A percentile compares a stretch with the other conserved stretches of the same genome.
Conservation (phyloP, 768 basidiomycete species). For the Boletus sp. region DNA sequence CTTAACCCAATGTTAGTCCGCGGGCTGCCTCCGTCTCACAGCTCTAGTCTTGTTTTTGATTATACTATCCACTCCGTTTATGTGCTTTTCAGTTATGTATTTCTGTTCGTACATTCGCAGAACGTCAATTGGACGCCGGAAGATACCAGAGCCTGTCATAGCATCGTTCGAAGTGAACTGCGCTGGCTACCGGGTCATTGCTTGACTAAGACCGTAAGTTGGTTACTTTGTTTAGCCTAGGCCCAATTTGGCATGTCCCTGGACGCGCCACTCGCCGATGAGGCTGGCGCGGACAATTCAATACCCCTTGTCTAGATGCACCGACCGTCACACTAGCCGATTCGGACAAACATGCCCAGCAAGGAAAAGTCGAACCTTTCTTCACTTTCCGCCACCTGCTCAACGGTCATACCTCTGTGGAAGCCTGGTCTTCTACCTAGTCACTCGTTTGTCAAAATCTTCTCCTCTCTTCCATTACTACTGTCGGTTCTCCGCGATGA, state of each 20-base stretch:
- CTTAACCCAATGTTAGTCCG: conserved; percentile 4
- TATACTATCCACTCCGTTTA: conserved; percentile 37
- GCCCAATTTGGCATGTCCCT: not conserved
- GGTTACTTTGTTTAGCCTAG: too few species aligned
- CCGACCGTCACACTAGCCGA: conserved; percentile 23
- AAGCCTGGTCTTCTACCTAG: conserved; percentile 13
- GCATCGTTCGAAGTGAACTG: not conserved
- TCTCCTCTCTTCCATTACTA: not conserved
- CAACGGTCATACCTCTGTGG: not conserved
- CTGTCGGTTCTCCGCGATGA: conserved; percentile 12
- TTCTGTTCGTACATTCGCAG: conserved; percentile 29
- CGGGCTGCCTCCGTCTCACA: conserved; percentile 19
- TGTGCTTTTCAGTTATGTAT: conserved; percentile 41
- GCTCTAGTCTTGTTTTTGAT: conserved; percentile 31
- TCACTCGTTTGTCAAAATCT: conserved; percentile 22
- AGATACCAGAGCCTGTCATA: conserved; percentile 9
- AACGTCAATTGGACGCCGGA: conserved; percentile 19
- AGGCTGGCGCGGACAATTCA: not conserved
- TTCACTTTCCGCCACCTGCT: conserved; percentile 3
- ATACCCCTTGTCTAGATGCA: not conserved
- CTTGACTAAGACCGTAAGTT: too few species aligned
- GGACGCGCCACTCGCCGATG: not conserved
- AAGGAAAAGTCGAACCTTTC: not conserved
- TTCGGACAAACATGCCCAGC: conserved; percentile 13
- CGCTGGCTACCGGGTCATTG: too few species aligned